phyloP scores from a whole-genome alignment of 176 grass and related monocot genomes.

The Cenchrus fungigraminus region DNA sequence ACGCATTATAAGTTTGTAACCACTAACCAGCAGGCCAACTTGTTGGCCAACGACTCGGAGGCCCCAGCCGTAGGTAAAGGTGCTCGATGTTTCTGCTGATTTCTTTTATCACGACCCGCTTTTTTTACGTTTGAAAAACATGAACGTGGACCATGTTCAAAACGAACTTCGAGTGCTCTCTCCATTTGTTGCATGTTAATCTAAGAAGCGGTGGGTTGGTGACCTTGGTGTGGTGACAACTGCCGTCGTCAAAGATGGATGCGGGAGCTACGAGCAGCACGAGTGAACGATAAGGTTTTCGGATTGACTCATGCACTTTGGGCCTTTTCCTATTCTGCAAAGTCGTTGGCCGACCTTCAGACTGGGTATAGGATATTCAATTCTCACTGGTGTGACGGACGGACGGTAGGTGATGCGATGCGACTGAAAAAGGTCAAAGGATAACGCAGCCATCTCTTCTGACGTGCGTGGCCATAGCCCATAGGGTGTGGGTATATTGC shows the following conservation, averaged over 20 bases:
- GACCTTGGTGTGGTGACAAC: conserved; percentile 1
- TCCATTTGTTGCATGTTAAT: too few species aligned
- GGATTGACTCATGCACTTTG: background rate
- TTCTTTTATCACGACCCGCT: background rate
- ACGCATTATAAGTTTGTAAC: too few species aligned
- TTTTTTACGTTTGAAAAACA: background rate
- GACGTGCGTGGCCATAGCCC: background rate
- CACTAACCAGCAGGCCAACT: background rate
- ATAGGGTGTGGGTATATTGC: background rate
- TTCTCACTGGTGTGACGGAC: background rate
- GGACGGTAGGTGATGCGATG: background rate
- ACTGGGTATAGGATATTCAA: background rate
- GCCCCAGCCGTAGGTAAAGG: too few species aligned
- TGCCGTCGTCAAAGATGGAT: background rate
- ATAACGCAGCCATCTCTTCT: background rate
- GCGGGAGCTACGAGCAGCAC: background rate
- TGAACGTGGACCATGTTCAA: conserved; percentile 2
- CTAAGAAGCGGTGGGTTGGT: background rate
- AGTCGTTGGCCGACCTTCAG: background rate
- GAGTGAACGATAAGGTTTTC: background rate
- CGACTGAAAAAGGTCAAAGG: background rate
- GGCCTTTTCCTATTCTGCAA: background rate
- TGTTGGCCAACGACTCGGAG: too few species aligned
- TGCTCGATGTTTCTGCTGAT: background rate
- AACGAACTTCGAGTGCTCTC: background rate